Evolutionary conservation across 2,329 filamentous ascomycete genomes (phyloP), one percentile per base, ranked within the genome.

Genomic region (Calonectria leucothoes): DNA sequence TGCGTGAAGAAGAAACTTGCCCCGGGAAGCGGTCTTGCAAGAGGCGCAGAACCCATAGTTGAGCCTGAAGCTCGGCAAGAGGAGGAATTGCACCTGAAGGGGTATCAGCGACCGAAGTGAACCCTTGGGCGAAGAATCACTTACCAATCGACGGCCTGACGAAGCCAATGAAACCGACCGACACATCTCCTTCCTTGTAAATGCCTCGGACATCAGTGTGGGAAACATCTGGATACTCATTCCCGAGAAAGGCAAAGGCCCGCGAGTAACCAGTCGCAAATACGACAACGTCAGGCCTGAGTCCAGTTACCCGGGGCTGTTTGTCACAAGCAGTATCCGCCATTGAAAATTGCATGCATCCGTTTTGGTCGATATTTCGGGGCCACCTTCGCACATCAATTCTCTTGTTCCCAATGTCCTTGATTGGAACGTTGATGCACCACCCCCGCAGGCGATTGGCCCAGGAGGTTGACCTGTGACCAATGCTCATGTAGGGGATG

Each of bases 191-290:
- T 4, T 78, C 69, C 31, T 81, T 83, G 80, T 91, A 92, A 59
- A 93, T 85, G 23, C 87, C 84, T n/a, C 89, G 87, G 17, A 91
- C 87, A 72, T 88, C 86, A 25, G 86, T 82, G 59, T 90, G 86
- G 61, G 86, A 81, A 8, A 88, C 86, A 6, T 81, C 83, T 0
- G 88, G 86, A 68, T 87, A 88, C 1, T 76, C 76, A 0, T 77
- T 73, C 17, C 81, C 76, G 11, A 89, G 78, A 75, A 88, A 89
- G 0, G 76, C 78, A 57, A 89, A 87, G 2, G 80, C 78, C 29
- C 84, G 83, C 0, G 78, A 80, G 75, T 89, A 90, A 0, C 88
- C 88, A 0, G 88, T 89, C 5, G 86, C 86, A 64, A 88, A 84
- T 14, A 89, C 78, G 3, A 89, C 77, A 0, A 89, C 77, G 71